A percentile compares a stretch with the other conserved stretches of the same genome.
Evolutionary conservation across 139 green algal genomes (phyloP).

Genomic region (Nannochloris sp.): DNA sequence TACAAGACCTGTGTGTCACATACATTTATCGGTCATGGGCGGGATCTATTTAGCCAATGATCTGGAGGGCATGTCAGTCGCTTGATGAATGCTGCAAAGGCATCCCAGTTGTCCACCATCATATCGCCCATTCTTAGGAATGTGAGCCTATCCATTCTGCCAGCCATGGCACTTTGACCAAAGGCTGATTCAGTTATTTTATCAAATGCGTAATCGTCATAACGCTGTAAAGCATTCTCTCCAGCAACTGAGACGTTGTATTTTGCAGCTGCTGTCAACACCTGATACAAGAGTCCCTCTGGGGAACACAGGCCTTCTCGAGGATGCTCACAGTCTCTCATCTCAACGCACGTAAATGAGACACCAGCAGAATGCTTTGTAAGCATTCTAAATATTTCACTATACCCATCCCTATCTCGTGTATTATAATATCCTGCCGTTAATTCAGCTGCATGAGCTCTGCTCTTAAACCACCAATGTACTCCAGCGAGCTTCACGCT

Average conservation of each 20-base stretch:
- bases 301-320: conserved; percentile 78
- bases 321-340: conserved; percentile 96
- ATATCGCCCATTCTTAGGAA: conserved; percentile 87
- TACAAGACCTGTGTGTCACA: not conserved
- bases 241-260: conserved; percentile 73
- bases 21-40: not conserved
- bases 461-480: conserved; percentile 98
- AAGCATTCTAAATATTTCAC: conserved; percentile 51
- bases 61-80: conserved; percentile 30
- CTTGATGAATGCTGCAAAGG: conserved; percentile 40
- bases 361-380: conserved; percentile 54
- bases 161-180: conserved; percentile 61
- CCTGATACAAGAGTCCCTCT: conserved; percentile 73
- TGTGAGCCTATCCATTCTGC: conserved; percentile 79
- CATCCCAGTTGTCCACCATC: conserved; percentile 56
- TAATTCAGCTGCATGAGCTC: conserved; percentile 88
- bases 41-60: not conserved
- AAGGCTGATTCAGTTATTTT: conserved; percentile 85
- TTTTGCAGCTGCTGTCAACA: conserved; percentile 58
- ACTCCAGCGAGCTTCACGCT: conserved; percentile 90
- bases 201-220: conserved; percentile 86
- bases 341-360: conserved; percentile 98
- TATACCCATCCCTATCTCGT: conserved; percentile 77
- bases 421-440: conserved; percentile 99
- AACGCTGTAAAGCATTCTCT: conserved; percentile 95